Conservation (phyloP, 2,329 filamentous ascomycete species). For the Fusarium sterilihyphosum region DNA sequence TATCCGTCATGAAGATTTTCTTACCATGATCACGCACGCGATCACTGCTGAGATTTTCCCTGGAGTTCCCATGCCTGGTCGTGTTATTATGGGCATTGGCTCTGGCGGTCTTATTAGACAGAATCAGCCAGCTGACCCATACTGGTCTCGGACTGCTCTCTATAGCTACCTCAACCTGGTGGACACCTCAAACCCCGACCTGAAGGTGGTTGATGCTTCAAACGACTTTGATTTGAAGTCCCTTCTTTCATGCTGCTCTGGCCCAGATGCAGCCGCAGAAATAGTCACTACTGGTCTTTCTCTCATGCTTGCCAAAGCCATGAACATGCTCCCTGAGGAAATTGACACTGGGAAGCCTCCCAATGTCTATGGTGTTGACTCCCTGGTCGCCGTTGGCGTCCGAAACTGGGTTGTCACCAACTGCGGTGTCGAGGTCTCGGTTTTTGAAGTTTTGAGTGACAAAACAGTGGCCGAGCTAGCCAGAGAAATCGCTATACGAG, state of each 20-base stretch:
- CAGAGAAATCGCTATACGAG: conserved; percentile 48
- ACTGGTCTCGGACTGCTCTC: conserved; percentile 62
- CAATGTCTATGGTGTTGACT: conserved; percentile 62
- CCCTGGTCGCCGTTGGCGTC: conserved; percentile 61
- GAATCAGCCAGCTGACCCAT: conserved; percentile 63
- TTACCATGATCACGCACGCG: conserved; percentile 58
- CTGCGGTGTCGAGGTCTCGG: conserved; percentile 55
- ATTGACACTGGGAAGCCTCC: conserved; percentile 55
- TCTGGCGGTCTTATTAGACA: conserved; percentile 64
- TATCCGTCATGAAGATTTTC: conserved; percentile 60
- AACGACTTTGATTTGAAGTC: conserved; percentile 44
- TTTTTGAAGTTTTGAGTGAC: conserved; percentile 60
- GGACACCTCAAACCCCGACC: conserved; percentile 53
- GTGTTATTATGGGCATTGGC: conserved; percentile 63
- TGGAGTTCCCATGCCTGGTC: conserved; percentile 51
- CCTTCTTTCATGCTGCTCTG: conserved; percentile 46
- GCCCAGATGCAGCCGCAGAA: conserved; percentile 43
- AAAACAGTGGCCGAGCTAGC: conserved; percentile 53
- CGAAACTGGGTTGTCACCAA: conserved; percentile 61
- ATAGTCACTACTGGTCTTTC: conserved; percentile 52
- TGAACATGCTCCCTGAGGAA: conserved; percentile 57
- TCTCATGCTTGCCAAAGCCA: conserved; percentile 55
- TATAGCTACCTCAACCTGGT: conserved; percentile 60
- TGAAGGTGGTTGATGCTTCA: conserved; percentile 31
- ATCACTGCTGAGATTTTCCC: conserved; percentile 51